Percentiles rank a stretch among this genome's conserved stretches.
These are phyloP conservation scores for Malus fusca DNA, from an alignment of 306 rosid species.

Conservation along the genomic window DNA sequence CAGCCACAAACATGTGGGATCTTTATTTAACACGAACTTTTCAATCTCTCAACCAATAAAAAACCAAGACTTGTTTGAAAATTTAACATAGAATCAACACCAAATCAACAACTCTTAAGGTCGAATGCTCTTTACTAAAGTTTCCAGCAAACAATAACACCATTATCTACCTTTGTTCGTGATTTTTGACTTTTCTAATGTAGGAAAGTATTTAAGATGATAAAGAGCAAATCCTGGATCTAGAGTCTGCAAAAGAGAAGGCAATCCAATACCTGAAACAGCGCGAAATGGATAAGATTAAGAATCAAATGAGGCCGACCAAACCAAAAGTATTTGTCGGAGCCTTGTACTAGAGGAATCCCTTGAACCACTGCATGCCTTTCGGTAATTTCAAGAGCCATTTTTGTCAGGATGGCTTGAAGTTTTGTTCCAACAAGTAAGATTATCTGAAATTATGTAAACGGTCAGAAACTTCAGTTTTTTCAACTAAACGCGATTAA, in stretches of 20 bases:
- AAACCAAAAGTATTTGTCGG: constrained; percentile 89
- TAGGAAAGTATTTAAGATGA: neutral
- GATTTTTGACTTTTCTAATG: neutral
- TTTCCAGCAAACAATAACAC: neutral
- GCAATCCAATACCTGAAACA: constrained; percentile 71
- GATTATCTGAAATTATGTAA: constrained; percentile 53
- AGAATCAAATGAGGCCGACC: constrained; percentile 80
- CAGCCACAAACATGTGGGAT: neutral
- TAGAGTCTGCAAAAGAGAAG: constrained; percentile 4
- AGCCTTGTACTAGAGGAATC: constrained; percentile 91
- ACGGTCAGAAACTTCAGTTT: constrained; percentile 6
- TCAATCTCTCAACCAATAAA: neutral
- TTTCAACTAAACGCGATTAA: neutral
- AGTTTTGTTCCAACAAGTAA: constrained; percentile 82
- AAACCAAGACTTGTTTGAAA: neutral
- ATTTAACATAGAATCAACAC: neutral
- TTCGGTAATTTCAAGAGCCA: constrained; percentile 90
- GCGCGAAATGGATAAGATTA: constrained; percentile 85
- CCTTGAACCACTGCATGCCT: constrained; percentile 93
- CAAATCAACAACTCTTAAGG: neutral
- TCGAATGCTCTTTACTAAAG: neutral
- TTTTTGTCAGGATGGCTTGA: constrained; percentile 69
- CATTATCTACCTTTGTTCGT: neutral
- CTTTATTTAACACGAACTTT: neutral
- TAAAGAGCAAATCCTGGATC: neutral